Evolutionary conservation across 495 filamentous ascomycete species (phyloP).

Genomic region (Viridothelium virens): DNA sequence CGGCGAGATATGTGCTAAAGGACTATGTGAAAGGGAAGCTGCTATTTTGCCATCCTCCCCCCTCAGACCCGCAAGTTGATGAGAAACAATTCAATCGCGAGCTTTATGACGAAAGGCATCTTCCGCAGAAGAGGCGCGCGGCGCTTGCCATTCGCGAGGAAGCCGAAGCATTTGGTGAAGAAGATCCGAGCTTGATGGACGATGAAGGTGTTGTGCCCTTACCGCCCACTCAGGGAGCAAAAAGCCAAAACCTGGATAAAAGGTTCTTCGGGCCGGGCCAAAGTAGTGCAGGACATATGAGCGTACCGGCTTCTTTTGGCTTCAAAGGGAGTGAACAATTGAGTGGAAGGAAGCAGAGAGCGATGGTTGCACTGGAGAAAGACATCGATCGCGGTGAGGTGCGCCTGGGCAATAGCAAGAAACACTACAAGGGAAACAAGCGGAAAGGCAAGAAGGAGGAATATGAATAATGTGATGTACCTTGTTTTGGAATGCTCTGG

Average conservation of each 20-base stretch:
- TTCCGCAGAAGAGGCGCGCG: conserved; percentile 64
- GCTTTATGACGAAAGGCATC: conserved; percentile 70
- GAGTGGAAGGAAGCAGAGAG: conserved; percentile 73
- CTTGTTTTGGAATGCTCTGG: too few relatives aligned
- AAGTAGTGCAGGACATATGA: conserved; percentile 56
- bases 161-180: conserved; percentile 25
- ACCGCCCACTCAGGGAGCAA: conserved; percentile 48
- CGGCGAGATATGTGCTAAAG: conserved; percentile 84
- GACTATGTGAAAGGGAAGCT: conserved; percentile 97
- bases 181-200: conserved; percentile 36
- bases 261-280: conserved; percentile 70
- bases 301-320: conserved; percentile 63
- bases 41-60: conserved; percentile 83
- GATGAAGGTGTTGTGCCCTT: conserved; percentile 32
- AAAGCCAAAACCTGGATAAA: conserved; percentile 70
- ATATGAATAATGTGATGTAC: conserved; percentile 1
- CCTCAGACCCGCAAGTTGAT: conserved; percentile 58
- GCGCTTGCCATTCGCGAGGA: conserved; percentile 39
- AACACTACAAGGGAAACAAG: conserved; percentile 82
- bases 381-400: conserved; percentile 79
- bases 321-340: conserved; percentile 66
- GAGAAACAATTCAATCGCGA: conserved; percentile 73
- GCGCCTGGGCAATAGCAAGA: conserved; percentile 63
- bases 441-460: conserved; percentile 42
- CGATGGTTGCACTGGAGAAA: conserved; percentile 78